Conservation (phyloP, 208 protist species). For the Herpetomonas samuelpessoai region DNA sequence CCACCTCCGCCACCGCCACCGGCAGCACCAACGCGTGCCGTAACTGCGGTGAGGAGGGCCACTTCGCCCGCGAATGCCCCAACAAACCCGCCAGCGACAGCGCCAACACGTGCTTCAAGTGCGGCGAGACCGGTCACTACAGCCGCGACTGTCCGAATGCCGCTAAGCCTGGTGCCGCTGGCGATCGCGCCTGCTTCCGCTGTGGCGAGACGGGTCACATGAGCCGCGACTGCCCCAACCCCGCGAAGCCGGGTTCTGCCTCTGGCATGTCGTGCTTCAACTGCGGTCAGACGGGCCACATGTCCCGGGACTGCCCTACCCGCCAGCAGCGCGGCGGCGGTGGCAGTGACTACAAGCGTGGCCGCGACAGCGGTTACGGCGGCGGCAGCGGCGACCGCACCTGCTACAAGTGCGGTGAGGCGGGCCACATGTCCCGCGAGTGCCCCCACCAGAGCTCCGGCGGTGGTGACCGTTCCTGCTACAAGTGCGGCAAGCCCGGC, state of each 20-base stretch:
- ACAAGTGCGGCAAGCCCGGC: slow-evolving; percentile 29
- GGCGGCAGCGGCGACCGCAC: slow-evolving; percentile 33
- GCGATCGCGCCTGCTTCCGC: slow-evolving; percentile 70
- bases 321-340: slow-evolving; percentile 12
- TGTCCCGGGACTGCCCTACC: slow-evolving; percentile 75
- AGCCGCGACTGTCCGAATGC: slow-evolving; percentile 63
- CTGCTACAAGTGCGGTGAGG: slow-evolving; percentile 86
- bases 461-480: slow-evolving; percentile 17
- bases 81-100: slow-evolving; percentile 19
- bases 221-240: slow-evolving; percentile 87
- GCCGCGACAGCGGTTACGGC: slow-evolving; percentile 37
- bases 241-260: slow-evolving; percentile 35
- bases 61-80: slow-evolving; percentile 84
- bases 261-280: slow-evolving; percentile 61
- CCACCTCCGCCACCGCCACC: slow-evolving; percentile 2
- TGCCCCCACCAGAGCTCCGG: slow-evolving; percentile 39
- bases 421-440: slow-evolving; percentile 82
- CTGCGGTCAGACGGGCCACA: slow-evolving; percentile 72
- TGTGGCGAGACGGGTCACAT: slow-evolving; percentile 75
- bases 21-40: slow-evolving; percentile 50
- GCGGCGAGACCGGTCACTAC: slow-evolving; percentile 61
- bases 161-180: slow-evolving; percentile 24
- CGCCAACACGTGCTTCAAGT: slow-evolving; percentile 57
- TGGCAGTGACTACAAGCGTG: slow-evolving; percentile 63
- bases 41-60: slow-evolving; percentile 79